Percentiles rank a stretch among this genome's conserved stretches.
These are phyloP conservation scores for Aspergillus uvarum DNA, from an alignment of 2,329 filamentous ascomycete species.

Conservation along the genomic window DNA sequence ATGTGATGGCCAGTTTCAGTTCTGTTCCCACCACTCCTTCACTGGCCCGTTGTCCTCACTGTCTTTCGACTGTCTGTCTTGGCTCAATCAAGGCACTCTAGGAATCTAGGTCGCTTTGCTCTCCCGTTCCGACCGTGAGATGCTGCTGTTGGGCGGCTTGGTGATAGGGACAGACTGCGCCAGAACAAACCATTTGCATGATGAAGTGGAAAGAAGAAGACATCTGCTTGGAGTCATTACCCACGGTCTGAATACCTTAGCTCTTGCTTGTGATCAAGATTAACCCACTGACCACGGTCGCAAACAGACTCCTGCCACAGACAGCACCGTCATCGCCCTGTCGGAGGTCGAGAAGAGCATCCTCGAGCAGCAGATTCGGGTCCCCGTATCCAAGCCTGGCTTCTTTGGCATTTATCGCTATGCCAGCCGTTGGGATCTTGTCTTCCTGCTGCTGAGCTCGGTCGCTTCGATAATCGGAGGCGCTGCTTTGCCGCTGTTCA, in stretches of 20 bases:
- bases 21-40: neutral
- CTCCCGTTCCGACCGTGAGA: neutral
- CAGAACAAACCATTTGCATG: neutral
- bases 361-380: slow-evolving; percentile 64
- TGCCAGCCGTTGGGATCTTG: slow-evolving; percentile 60
- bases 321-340: slow-evolving; percentile 5
- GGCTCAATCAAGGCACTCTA: neutral
- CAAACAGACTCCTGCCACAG: slow-evolving; percentile 4
- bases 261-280: neutral
- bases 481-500: slow-evolving; percentile 74
- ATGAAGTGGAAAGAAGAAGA: slow-evolving; percentile 11
- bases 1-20: neutral
- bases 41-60: neutral
- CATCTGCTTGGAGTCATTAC: slow-evolving; percentile 1
- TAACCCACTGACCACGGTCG: neutral
- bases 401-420: slow-evolving; percentile 66
- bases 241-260: neutral
- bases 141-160: neutral
- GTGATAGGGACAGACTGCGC: neutral
- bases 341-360: slow-evolving; percentile 59
- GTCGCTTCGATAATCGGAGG: slow-evolving; percentile 68
- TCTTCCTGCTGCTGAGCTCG: slow-evolving; percentile 59
- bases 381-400: slow-evolving; percentile 61
- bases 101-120: neutral
- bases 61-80: neutral